A percentile compares a stretch with the other conserved stretches of the same genome.
These are phyloP conservation scores for Starmerella vaccinii DNA, from an alignment of 805 yeast genomes.

Conservation along the genomic window DNA sequence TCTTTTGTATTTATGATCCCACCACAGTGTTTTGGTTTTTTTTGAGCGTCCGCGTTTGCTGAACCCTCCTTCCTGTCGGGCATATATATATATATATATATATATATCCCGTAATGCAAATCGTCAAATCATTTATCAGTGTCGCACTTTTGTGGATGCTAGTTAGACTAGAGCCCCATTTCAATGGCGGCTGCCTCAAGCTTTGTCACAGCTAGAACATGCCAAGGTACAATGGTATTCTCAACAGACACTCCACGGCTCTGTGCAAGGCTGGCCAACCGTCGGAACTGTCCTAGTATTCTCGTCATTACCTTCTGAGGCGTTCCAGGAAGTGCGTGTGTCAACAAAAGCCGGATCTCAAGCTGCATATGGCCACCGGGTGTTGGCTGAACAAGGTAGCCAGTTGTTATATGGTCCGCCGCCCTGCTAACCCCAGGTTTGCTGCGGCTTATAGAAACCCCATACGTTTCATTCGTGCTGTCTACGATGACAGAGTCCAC, in stretches of 20 bases:
- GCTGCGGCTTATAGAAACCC: constrained; percentile 14
- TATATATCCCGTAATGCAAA: background rate
- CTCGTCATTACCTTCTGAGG: constrained; percentile 27
- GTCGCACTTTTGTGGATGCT: background rate
- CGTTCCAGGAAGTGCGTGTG: constrained; percentile 7
- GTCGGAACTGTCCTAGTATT: constrained; percentile 32
- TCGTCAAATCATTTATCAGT: background rate
- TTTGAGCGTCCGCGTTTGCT: no score
- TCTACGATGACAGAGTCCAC: constrained; percentile 13
- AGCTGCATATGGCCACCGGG: constrained; percentile 8
- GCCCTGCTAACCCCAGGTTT: constrained; percentile 11
- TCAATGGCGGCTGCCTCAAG: constrained; percentile 18
- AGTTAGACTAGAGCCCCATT: background rate
- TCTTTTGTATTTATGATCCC: no score
- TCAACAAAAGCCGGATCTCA: constrained; percentile 15
- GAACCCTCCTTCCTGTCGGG: no score
- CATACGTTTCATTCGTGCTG: constrained; percentile 18
- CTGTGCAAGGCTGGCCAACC: constrained; percentile 31
- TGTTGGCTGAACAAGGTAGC: constrained; percentile 21
- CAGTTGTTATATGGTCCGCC: constrained; percentile 19
- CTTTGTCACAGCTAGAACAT: constrained; percentile 25
- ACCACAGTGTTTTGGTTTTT: no score
- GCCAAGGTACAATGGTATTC: constrained; percentile 34
- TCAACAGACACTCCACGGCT: constrained; percentile 29
- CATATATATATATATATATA: no score